Base-by-base conservation (phyloP, 768 basidiomycete genomes). In the Mycena rosella region DNA sequence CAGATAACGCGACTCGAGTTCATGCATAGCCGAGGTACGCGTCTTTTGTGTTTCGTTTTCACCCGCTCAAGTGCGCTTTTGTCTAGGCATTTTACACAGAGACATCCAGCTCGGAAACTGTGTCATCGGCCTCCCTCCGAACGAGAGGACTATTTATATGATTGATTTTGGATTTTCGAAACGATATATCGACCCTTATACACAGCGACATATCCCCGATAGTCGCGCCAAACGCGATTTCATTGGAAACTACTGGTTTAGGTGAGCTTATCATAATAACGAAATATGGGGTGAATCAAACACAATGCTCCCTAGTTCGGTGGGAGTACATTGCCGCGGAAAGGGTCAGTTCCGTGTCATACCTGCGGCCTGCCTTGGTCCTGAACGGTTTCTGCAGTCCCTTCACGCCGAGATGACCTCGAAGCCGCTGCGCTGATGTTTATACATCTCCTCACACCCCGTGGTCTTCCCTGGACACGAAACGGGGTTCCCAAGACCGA, bases 81-180 rank as follows among this genome's bases (percentile, higher is more conserved):
- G 29, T 17, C 17, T 7, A 69, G 68, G 68, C 15, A 83, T 94
- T 20, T 34, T 52, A 18, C 45, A 47, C 45, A 22, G 45, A 26
- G 45, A 47, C 45, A 47, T 47, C 6, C 45, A 47, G 68, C 85
- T 93, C 9, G 92, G 93, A 2, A 94, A 94, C 75, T 91, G 89
- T 70, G 88, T 87, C 4, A 75, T 93, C 58, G 92, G 92, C 17
- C 80, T 84, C 54, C 77, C 83, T 5, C 88, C 90, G 0, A 80
- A 91, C 68, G 82, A 90, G 17, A 83, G 83, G 57, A 83, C 79
- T 40, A 82, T 94, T 68, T 94, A 93, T 73, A 91, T 94, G 91
- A 94, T 94, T 72, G 93, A 94, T 76, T 94, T 94, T 74, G 92
- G 92, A 17, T 94, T 94, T 76, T 92, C 92, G 20, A 94, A 93